Evolutionary conservation across 1,284 basidiomycete species (phyloP), one percentile per base, ranked within the genome.

Genomic region (Fomitopsis pinicola): DNA sequence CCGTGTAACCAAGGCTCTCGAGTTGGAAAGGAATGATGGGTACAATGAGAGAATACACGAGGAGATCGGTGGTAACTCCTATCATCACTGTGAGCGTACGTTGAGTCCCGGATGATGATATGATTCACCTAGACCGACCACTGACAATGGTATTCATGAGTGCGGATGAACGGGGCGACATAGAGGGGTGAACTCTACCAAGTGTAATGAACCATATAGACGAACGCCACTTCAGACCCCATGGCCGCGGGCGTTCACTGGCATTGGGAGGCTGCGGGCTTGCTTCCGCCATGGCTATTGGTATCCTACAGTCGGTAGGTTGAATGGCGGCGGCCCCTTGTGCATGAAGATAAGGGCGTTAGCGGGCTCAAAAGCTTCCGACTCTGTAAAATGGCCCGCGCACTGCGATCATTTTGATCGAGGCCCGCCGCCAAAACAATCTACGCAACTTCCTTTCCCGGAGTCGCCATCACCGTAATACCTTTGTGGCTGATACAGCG

Each of bases 21-120:
- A 91, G 78, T 50, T 85, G 85, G 69, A 91, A 94, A 0, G 91
- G 91, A 61, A 93, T 77, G 50, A 93, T 85, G 2, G 91, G 91
- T 30, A 89, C 84, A 55, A 90, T 82, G 53, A 88, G 78, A 1
- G 88, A 86, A 67, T 91, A 91, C 0, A 87, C 80, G 17, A 89
- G 74, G 0, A 88, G 68, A 69, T 91, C 88, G 0, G 82, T 83
- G 2, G 81, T 78, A 42, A 91, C 78, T 0, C 87, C 89, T 89
- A 57, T 26, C n/a, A 46, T 59, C 48, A 42, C 60, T 19, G 56
- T 52, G 48, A 22, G 26, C 33, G 2, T 19, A 7, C 17, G 30
- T 15, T 19, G 48, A 36, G 35, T 26, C 10, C 56, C 28, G 55
- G 14, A 54, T 2, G 52, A 48, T 7, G 26, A 12, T 10, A n/a